These are phyloP conservation scores for Cylindrodendrum hubeiense DNA, from an alignment of 2,329 filamentous ascomycete species.

Conservation along the genomic window DNA sequence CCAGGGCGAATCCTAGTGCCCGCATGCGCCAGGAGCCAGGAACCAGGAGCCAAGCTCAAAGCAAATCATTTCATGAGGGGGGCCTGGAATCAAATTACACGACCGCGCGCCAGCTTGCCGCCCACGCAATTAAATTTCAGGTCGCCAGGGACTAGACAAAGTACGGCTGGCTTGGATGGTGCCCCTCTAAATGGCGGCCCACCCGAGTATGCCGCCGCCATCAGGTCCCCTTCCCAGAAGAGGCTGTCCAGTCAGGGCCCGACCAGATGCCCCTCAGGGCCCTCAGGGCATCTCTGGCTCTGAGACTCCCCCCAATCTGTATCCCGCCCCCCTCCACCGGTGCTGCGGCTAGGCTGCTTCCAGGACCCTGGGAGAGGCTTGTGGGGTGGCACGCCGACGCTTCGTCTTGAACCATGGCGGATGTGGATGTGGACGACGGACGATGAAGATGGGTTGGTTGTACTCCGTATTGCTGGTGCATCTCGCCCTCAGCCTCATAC, in stretches of 20 bases:
- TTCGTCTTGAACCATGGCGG: neutral
- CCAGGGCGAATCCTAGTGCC: conserved; percentile 19
- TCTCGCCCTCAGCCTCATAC: conserved; percentile 3
- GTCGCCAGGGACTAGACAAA: conserved; percentile 34
- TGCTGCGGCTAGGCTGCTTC: conserved; percentile 8
- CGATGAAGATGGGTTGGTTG: conserved; percentile 6
- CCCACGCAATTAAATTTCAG: conserved; percentile 45
- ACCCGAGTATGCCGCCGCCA: conserved; percentile 34
- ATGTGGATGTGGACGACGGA: neutral
- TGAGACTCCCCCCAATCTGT: conserved; percentile 25
- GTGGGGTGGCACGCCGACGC: conserved; percentile 10
- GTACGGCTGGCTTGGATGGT: conserved; percentile 23
- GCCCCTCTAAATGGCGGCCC: conserved; percentile 38
- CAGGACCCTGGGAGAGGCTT: neutral
- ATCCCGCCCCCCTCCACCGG: conserved; percentile 24
- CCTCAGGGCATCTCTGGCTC: neutral
- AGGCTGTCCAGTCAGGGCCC: neutral
- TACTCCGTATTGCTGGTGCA: neutral
- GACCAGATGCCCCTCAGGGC: neutral
- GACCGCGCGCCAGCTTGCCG: conserved; percentile 30
- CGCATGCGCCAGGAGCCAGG: conserved; percentile 19
- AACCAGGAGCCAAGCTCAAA: conserved; percentile 9
- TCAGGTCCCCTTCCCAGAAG: conserved; percentile 22
- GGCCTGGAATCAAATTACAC: conserved; percentile 31
- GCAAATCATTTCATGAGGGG: conserved; percentile 17